These are phyloP conservation scores for Colletotrichum magnum DNA, from an alignment of 2,329 filamentous ascomycete species.

Conservation along the genomic window DNA sequence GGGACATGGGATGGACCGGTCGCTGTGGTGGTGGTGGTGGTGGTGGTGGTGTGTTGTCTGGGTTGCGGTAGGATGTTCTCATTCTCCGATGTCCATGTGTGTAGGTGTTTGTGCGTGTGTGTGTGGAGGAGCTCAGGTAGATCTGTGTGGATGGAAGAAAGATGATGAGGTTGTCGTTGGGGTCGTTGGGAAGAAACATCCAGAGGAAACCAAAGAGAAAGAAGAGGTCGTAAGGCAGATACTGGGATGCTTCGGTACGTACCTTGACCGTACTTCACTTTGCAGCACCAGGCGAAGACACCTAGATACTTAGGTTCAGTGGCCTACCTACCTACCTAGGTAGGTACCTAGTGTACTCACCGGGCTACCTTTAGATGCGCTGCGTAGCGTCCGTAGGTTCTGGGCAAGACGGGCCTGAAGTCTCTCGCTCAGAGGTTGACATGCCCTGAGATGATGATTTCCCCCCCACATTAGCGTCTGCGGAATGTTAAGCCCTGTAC, in stretches of 20 bases:
- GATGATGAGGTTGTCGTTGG: conserved; percentile 10
- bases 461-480: neutral
- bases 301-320: neutral
- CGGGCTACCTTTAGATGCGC: too few species aligned
- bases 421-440: neutral
- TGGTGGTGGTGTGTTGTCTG: conserved; percentile 21
- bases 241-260: neutral
- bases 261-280: neutral
- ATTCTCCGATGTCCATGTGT: conserved; percentile 5
- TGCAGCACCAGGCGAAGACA: neutral
- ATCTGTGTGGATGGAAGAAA: conserved; percentile 6
- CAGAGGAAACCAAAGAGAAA: neutral
- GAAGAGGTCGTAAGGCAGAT: neutral
- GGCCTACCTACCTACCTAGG: too few species aligned
- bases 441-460: neutral
- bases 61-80: neutral
- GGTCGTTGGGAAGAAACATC: conserved; percentile 15
- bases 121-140: neutral
- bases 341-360: neutral
- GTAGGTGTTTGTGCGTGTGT: neutral
- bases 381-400: too few species aligned
- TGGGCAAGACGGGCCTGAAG: too few species aligned
- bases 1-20: conserved; percentile 12
- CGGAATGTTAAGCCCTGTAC: neutral
- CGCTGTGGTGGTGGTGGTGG: conserved; percentile 8